These are phyloP conservation scores for Geosmithia flava DNA, from an alignment of 2,329 filamentous ascomycete species.

Conservation along the genomic window DNA sequence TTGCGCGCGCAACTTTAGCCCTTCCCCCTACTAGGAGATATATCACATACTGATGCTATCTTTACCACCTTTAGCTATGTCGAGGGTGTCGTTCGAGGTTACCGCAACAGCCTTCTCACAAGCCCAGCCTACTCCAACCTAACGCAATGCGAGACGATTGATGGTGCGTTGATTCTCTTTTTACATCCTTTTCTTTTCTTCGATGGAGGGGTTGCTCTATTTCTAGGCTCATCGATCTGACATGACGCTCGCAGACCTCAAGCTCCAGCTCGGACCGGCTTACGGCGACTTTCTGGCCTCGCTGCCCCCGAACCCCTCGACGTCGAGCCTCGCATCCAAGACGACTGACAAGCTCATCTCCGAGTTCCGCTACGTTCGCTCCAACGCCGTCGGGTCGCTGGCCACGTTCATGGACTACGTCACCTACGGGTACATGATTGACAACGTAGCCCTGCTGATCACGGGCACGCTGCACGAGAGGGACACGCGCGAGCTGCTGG, in stretches of 20 bases:
- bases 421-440: conserved; percentile 99
- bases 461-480: conserved; percentile 95
- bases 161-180: conserved; percentile 46
- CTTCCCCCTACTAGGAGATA: not conserved
- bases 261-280: conserved; percentile 89
- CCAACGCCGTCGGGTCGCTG: conserved; percentile 82
- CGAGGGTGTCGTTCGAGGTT: conserved; percentile 94
- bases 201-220: not conserved
- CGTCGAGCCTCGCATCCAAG: conserved; percentile 85
- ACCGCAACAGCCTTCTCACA: conserved; percentile 87
- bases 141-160: conserved; percentile 94
- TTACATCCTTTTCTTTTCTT: conserved; percentile 2
- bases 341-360: conserved; percentile 97
- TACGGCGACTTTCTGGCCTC: conserved; percentile 95
- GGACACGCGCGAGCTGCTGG: conserved; percentile 88
- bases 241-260: conserved; percentile 58
- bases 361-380: conserved; percentile 92
- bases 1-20: not conserved
- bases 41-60: conserved; percentile 1
- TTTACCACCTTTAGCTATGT: conserved; percentile 57
- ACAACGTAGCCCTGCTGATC: conserved; percentile 95
- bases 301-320: conserved; percentile 92
- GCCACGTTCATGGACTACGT: conserved; percentile 96
- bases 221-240: not conserved
- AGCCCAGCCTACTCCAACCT: conserved; percentile 87